phyloP scores from a whole-genome alignment of 495 filamentous ascomycete species.

The Lophiostoma macrostomum region DNA sequence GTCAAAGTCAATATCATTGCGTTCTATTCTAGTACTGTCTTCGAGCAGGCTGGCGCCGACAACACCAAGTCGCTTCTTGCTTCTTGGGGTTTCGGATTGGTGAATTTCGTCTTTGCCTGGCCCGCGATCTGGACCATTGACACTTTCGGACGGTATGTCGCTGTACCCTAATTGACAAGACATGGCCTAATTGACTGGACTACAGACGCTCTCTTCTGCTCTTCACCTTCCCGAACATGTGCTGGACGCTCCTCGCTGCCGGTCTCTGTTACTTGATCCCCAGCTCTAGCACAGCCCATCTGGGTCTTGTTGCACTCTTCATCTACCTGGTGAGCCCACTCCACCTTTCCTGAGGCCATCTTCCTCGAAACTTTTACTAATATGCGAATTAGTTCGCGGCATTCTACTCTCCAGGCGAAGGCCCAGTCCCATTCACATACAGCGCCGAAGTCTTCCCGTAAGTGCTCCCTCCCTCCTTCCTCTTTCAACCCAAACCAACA shows the following conservation, averaged over 20 bases:
- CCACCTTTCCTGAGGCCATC: neutral
- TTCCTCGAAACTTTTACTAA: neutral
- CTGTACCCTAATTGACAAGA: neutral
- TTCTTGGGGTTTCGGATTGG: constrained; percentile 59
- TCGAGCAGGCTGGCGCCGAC: constrained; percentile 52
- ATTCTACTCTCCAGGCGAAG: constrained; percentile 32
- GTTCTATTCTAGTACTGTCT: constrained; percentile 57
- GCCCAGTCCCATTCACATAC: constrained; percentile 42
- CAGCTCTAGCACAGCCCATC: constrained; percentile 35
- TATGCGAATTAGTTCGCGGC: constrained; percentile 23
- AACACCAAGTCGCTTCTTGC: constrained; percentile 49
- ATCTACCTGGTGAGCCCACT: constrained; percentile 31
- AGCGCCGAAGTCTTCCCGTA: constrained; percentile 42
- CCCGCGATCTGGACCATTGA: constrained; percentile 65
- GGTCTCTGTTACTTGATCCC: constrained; percentile 36
- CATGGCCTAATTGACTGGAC: neutral
- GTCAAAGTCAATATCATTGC: constrained; percentile 37
- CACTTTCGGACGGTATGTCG: constrained; percentile 38
- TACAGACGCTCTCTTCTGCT: constrained; percentile 17
- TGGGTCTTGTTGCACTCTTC: constrained; percentile 50
- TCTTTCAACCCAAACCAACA: too few relatives aligned
- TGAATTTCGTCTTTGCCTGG: constrained; percentile 64
- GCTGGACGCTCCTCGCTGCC: constrained; percentile 39
- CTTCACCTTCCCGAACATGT: constrained; percentile 42
- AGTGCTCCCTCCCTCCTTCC: too few relatives aligned